Percentiles rank a stretch among this genome's conserved stretches.
phyloP scores from a whole-genome alignment of 257 asterid genomes.

The Penstemon newberryi region DNA sequence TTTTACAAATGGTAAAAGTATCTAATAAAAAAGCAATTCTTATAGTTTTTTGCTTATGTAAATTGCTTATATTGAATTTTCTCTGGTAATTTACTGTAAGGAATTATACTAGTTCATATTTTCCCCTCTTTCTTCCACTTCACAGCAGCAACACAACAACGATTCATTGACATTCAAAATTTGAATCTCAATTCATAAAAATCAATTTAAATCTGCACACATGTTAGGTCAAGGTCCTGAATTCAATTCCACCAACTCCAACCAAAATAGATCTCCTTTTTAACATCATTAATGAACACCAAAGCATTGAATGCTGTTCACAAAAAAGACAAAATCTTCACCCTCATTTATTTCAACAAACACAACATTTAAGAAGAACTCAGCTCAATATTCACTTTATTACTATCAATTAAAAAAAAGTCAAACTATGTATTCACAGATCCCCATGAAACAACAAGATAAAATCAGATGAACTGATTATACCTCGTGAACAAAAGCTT shows the following conservation, averaged over 20 bases:
- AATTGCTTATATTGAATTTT: too few relatives aligned
- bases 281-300: background rate
- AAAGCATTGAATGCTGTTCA: slow-evolving; percentile 27
- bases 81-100: too few relatives aligned
- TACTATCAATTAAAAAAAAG: background rate
- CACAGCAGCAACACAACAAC: too few relatives aligned
- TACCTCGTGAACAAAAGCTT: slow-evolving; percentile 78
- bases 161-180: too few relatives aligned
- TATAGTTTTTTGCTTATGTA: too few relatives aligned
- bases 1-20: too few relatives aligned
- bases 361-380: slow-evolving; percentile 4
- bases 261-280: background rate
- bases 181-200: too few relatives aligned
- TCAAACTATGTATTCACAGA: too few relatives aligned
- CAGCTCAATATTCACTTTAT: background rate
- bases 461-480: background rate
- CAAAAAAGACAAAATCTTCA: slow-evolving; percentile 1
- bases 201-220: too few relatives aligned
- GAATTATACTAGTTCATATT: too few relatives aligned
- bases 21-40: too few relatives aligned
- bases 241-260: background rate
- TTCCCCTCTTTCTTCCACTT: too few relatives aligned
- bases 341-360: background rate
- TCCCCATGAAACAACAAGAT: background rate
- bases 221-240: background rate